Percentiles rank a stretch among this genome's conserved stretches.
Evolutionary conservation across 495 filamentous ascomycete species (phyloP).

Genomic region (Platismatia glauca): DNA sequence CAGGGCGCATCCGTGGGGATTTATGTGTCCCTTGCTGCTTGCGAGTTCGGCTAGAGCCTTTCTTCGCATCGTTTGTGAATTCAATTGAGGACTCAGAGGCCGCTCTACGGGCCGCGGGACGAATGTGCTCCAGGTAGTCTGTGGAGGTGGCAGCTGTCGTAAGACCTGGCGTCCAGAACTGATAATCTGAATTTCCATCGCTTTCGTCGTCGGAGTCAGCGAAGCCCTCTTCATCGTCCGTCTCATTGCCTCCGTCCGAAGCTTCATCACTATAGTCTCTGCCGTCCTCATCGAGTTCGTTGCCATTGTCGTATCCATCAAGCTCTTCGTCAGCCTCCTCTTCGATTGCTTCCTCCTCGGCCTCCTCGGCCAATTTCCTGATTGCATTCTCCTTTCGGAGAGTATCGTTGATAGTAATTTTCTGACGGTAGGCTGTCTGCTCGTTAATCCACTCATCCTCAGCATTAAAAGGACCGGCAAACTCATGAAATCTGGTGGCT

Average conservation of each 20-base stretch:
- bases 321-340: conserved; percentile 60
- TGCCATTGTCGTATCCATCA: conserved; percentile 43
- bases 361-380: conserved; percentile 79
- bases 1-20: conserved; percentile 54
- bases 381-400: conserved; percentile 85
- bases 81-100: conserved; percentile 58
- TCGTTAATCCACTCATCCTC: conserved; percentile 82
- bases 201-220: conserved; percentile 81
- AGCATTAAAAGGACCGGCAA: conserved; percentile 69
- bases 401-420: conserved; percentile 81
- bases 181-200: conserved; percentile 61
- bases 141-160: conserved; percentile 48
- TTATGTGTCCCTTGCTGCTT: conserved; percentile 32
- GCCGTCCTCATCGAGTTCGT: conserved; percentile 39
- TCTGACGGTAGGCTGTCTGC: conserved; percentile 50
- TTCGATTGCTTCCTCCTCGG: conserved; percentile 72
- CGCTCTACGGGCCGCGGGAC: conserved; percentile 38
- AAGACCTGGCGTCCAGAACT: conserved; percentile 67
- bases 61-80: conserved; percentile 43
- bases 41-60: conserved; percentile 20
- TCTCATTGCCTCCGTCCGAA: conserved; percentile 70
- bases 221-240: conserved; percentile 93
- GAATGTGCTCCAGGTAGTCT: conserved; percentile 42
- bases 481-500: conserved; percentile 81
- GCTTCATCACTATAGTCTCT: conserved; percentile 41